Conservation (phyloP, 2,329 filamentous ascomycete genomes). For the Trichoderma citrinoviride region DNA sequence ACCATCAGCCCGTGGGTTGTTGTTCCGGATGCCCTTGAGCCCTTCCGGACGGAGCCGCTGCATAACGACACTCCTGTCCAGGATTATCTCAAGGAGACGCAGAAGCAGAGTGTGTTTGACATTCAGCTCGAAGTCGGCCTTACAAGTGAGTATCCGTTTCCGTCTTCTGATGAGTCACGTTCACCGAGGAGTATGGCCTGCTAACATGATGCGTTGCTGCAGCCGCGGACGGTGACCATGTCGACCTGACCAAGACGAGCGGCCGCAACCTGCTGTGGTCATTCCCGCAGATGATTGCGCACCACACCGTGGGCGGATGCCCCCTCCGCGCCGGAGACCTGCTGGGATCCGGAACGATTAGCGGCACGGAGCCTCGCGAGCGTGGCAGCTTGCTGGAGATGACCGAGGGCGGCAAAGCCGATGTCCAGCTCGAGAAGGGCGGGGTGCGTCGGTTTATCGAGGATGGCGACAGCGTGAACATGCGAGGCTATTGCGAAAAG, state of each 20-base stretch:
- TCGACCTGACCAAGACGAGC: conserved; percentile 36
- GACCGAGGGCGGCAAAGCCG: conserved; percentile 64
- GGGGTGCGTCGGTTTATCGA: conserved; percentile 69
- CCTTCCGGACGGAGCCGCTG: conserved; percentile 28
- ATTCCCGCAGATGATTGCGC: conserved; percentile 79
- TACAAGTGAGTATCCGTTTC: conserved; percentile 34
- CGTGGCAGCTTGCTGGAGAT: conserved; percentile 72
- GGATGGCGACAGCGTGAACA: conserved; percentile 68
- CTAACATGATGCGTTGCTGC: not conserved
- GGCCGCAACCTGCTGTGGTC: conserved; percentile 64
- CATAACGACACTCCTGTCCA: conserved; percentile 38
- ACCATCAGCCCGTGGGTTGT: conserved; percentile 63
- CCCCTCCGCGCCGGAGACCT: conserved; percentile 71
- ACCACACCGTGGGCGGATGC: conserved; percentile 77
- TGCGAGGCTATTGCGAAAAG: conserved; percentile 65
- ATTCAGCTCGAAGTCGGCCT: conserved; percentile 41
- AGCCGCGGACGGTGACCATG: conserved; percentile 36
- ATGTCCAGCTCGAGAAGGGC: conserved; percentile 60
- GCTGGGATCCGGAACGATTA: conserved; percentile 74
- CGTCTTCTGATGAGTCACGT: too few species aligned
- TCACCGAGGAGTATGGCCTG: too few species aligned
- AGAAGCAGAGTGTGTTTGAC: conserved; percentile 36
- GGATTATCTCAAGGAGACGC: conserved; percentile 55
- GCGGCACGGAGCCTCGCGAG: conserved; percentile 60
- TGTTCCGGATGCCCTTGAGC: conserved; percentile 54